Evolutionary conservation across 2,329 filamentous ascomycete species (phyloP).

Genomic region (Phialocephala sp.): DNA sequence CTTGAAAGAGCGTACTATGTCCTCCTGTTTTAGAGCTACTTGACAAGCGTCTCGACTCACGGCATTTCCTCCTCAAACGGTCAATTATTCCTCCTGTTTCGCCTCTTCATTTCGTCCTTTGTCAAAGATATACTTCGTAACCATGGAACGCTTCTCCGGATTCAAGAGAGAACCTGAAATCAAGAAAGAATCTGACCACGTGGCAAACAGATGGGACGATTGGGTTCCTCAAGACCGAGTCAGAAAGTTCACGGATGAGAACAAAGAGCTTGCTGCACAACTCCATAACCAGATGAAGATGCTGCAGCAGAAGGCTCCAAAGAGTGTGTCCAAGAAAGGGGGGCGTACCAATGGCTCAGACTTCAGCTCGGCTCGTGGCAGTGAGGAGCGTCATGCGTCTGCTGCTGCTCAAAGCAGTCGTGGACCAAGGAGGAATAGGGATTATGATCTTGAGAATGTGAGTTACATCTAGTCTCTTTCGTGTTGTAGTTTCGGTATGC

Average conservation of each 20-base stretch:
- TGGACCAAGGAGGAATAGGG: conserved; percentile 75
- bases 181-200: conserved; percentile 30
- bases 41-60: background rate
- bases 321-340: conserved; percentile 54
- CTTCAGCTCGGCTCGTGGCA: conserved; percentile 70
- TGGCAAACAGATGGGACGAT: conserved; percentile 80
- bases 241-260: conserved; percentile 92
- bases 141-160: background rate
- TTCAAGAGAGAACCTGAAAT: conserved; percentile 13
- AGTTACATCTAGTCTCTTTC: conserved; percentile 45
- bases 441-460: conserved; percentile 84
- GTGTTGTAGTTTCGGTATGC: conserved; percentile 29
- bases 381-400: conserved; percentile 75
- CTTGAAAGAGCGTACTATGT: conserved; percentile 18
- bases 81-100: background rate
- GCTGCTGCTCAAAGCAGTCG: conserved; percentile 65
- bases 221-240: conserved; percentile 95
- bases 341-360: conserved; percentile 60
- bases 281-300: conserved; percentile 69
- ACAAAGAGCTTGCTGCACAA: conserved; percentile 83
- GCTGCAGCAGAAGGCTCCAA: conserved; percentile 45
- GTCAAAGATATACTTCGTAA: conserved; percentile 12
- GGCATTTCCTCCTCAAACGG: background rate
- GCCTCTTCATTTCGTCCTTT: conserved; percentile 39
- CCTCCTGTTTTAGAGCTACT: background rate